A percentile compares a stretch with the other conserved stretches of the same genome.
Conservation (phyloP, 106 monocot species). For the Dendrobium catenatum region DNA sequence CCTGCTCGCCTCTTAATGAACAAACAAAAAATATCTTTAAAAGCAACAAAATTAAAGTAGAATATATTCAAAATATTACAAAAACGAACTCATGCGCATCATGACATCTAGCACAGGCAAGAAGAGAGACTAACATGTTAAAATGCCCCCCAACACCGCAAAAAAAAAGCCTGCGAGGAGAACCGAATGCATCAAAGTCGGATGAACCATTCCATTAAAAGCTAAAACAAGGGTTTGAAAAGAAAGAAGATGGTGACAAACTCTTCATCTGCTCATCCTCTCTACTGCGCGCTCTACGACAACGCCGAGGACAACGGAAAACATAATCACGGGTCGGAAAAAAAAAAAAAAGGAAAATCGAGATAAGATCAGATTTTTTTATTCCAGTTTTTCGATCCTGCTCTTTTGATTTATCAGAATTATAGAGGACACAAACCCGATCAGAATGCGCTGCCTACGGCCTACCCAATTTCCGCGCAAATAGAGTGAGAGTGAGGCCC, state of each 20-base stretch:
- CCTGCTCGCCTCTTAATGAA: background rate
- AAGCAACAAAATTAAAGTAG: background rate
- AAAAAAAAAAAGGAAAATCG: background rate
- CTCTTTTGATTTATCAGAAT: background rate
- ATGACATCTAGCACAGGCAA: background rate
- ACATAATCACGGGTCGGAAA: background rate
- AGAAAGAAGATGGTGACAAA: conserved; percentile 1
- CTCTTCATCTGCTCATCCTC: background rate
- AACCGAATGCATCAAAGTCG: background rate
- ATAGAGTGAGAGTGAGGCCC: background rate
- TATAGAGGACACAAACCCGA: background rate
- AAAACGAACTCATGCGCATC: background rate
- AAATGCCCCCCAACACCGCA: background rate
- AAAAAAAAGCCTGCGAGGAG: background rate
- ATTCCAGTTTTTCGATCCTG: background rate
- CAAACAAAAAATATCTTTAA: background rate
- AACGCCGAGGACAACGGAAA: background rate
- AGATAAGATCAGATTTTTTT: background rate
- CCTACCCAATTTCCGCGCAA: background rate
- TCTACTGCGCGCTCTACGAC: background rate
- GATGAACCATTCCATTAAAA: background rate
- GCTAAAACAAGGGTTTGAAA: background rate
- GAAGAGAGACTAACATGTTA: background rate
- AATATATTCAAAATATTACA: background rate
- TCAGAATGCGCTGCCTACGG: background rate